Evolutionary conservation across 2,329 filamentous ascomycete species (phyloP).

Genomic region (Cordyceps javanica): DNA sequence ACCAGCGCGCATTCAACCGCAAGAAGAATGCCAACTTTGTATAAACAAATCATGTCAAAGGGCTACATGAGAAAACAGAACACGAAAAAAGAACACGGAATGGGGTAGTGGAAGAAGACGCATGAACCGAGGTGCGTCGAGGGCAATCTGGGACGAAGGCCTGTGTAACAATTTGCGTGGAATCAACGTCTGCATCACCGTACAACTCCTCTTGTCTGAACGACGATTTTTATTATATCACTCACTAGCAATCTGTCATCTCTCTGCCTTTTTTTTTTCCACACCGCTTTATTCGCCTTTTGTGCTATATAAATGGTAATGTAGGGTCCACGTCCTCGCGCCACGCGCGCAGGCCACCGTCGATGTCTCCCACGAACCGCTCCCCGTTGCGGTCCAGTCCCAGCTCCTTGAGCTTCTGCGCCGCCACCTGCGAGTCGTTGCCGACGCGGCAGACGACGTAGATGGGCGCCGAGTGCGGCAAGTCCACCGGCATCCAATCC

Average conservation of each 20-base stretch:
- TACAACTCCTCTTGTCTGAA: conserved; percentile 22
- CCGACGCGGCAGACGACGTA: conserved; percentile 69
- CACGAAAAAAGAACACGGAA: conserved; percentile 3
- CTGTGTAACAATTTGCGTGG: conserved; percentile 9
- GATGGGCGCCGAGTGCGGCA: conserved; percentile 46
- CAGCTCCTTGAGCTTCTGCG: conserved; percentile 57
- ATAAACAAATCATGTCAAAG: conserved; percentile 26
- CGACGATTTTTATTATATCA: conserved; percentile 16
- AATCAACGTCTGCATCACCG: conserved; percentile 16
- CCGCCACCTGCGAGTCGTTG: conserved; percentile 71
- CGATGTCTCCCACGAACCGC: conserved; percentile 61
- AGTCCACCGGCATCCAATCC: conserved; percentile 33
- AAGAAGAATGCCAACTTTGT: conserved; percentile 71
- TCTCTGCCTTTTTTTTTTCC: no score
- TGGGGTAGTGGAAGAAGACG: no score
- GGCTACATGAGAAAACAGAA: background rate
- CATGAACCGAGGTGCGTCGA: conserved; percentile 14
- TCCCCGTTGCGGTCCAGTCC: conserved; percentile 45
- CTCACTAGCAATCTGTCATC: conserved; percentile 1
- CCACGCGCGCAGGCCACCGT: conserved; percentile 68
- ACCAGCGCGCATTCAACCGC: conserved; percentile 94
- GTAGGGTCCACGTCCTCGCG: conserved; percentile 57
- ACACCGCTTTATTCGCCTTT: background rate
- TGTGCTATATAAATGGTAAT: conserved; percentile 43
- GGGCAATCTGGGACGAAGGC: conserved; percentile 6